Percentiles rank a stretch among this genome's conserved stretches.
These are phyloP conservation scores for Solanum habrochaites DNA, from an alignment of 257 asterid genomes.

Conservation along the genomic window DNA sequence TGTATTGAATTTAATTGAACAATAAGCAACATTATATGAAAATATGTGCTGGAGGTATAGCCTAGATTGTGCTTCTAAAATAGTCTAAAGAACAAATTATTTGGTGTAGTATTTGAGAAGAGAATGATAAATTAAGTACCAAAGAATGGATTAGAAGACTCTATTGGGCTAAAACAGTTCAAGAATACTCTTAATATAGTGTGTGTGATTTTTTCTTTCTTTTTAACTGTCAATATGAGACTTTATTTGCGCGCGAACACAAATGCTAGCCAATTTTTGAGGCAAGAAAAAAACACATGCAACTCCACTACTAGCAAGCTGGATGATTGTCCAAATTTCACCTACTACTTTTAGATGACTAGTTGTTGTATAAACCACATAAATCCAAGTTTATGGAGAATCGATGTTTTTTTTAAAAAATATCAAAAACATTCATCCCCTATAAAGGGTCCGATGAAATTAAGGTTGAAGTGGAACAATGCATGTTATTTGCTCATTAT, in stretches of 20 bases:
- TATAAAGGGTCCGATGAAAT: neutral
- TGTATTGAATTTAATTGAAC: neutral
- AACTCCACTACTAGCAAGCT: neutral
- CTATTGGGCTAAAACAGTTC: neutral
- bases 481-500: too few species aligned
- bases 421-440: too few species aligned
- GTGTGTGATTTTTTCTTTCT: neutral
- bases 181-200: neutral
- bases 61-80: neutral
- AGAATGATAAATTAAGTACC: neutral
- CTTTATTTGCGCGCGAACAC: neutral
- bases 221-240: neutral
- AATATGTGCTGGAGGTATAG: neutral
- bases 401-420: too few species aligned
- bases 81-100: neutral
- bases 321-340: neutral
- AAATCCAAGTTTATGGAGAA: neutral
- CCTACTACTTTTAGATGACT: neutral
- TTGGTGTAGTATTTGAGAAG: neutral
- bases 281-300: neutral
- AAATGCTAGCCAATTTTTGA: neutral
- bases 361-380: neutral
- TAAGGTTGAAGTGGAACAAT: neutral
- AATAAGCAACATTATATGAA: neutral
- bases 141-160: neutral